Evolutionary conservation across 2,329 filamentous ascomycete genomes (phyloP), one percentile per base, ranked within the genome.

Genomic region (Phyllosticta capitalensis): DNA sequence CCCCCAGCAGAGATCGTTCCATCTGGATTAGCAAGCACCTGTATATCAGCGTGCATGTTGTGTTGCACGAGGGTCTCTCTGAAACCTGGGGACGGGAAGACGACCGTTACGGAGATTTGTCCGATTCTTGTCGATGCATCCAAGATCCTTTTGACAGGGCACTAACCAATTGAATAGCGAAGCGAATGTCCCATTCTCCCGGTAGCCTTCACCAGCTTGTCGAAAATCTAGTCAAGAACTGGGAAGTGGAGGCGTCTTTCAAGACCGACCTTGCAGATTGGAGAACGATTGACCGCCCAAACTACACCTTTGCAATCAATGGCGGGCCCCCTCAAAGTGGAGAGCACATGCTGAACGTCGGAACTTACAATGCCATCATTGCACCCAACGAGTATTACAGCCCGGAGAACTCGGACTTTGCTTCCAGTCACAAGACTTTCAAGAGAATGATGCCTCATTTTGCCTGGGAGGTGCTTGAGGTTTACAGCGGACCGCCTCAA

Each of bases 381-480:
- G 73, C 79, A 9, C 73, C 83, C 10, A 85, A 84, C 67, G 78
- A 83, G 67, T 87, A 81, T 74, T 88, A 88, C 71, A 81, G 81
- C 63, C 82, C 85, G 0, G 76, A 76, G 55, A 77, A 82, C 61
- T 83, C 79, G 2, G 83, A 85, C 69, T 87, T 88, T 65, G 78
- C 79, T 1, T 78, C 76, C 3, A 86, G 82, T 67, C 85, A 88
- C 75, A 87, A 87, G 76, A 83, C 83, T 0, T 88, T 88, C 71
- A 87, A 87, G 74, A 76, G 83, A 57, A 87, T 87, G 84, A 88
- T 88, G 84, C 85, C 85, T 0, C 83, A 79, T 0, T 88, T 88
- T 69, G 85, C 84, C 0, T 88, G 85, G 84, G 85, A 88, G 71
- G 84, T 88, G 1, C 68, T 86, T 17, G 85, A 87, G 68, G 83